Base-by-base conservation (phyloP, 345 rosid species). In the Raphanus sativus region DNA sequence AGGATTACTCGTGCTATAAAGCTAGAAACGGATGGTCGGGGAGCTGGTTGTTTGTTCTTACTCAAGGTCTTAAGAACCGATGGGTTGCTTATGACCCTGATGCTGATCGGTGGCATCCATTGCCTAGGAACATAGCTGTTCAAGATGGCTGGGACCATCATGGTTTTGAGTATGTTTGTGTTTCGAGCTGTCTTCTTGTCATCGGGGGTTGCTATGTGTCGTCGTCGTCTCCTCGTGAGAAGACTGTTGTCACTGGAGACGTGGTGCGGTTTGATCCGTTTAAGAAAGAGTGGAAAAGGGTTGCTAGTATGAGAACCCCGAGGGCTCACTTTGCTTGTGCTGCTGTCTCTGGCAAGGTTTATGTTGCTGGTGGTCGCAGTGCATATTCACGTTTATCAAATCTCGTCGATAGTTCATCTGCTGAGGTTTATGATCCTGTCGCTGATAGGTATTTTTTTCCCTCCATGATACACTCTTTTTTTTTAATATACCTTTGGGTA, bases 41-140 rank as follows among this genome's bases (percentile, higher is more conserved):
- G 4, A 77, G 85, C 80, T 93, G 98, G 95, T 75, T 93, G 69
- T 93, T 93, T 76, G 90, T 85, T 73, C 89, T 92, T 1, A 83
- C 94, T 0, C 93, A 93, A 52, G 76, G 86, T 56, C 81, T 88
- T 28, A 78, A 87, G 5, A 83, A 87, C 67, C 91, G 80, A 55
- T 93, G 97, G 98, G 67, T 91, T 71, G 95, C 91, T 45, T 91
- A 89, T 75, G 98, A 93, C 77, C 95, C 91, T 8, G 86, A 86
- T 36, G 93, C 95, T 30, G 88, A 93, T 81, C 83, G 72, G 24
- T 93, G 98, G 95, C 95, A 91, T 75, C 93, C 93, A 1, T 58
- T 93, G 75, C 93, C 97, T 5, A 77, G 81, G 65, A 80, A 79
- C 62, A 70, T 76, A 1, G 79, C 70, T 59, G 71, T 80, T 6